These are phyloP conservation scores for Tetrapyrgos nigripes DNA, from an alignment of 1,284 basidiomycete genomes.

Conservation along the genomic window DNA sequence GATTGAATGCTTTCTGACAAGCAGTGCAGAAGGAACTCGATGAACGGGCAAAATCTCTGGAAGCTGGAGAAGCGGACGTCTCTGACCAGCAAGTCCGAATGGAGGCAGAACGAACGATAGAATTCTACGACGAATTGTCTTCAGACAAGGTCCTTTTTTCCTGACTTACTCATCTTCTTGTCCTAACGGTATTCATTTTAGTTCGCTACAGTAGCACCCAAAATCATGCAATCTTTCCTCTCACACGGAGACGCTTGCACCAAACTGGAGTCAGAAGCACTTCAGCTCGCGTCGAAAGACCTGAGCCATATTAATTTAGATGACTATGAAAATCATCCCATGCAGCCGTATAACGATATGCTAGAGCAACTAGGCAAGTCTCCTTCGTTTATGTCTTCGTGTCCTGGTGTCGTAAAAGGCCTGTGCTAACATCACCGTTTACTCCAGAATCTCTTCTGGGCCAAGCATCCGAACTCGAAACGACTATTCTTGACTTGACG, in stretches of 20 bases:
- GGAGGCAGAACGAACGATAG: conserved; percentile 41
- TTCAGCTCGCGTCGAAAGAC: conserved; percentile 41
- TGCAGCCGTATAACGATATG: conserved; percentile 45
- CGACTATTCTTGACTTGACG: conserved; percentile 43
- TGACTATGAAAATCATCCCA: conserved; percentile 36
- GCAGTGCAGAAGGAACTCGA: conserved; percentile 40
- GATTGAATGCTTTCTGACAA: not conserved
- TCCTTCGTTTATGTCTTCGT: not conserved
- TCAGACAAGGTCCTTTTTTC: conserved; percentile 36
- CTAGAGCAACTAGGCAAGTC: conserved; percentile 46
- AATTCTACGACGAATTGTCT: conserved; percentile 47
- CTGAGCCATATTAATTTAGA: conserved; percentile 27
- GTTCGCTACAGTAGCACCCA: conserved; percentile 49
- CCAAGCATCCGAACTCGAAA: conserved; percentile 41
- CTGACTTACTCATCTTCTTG: not conserved
- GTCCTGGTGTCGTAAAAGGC: too few species aligned
- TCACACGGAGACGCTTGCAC: conserved; percentile 48
- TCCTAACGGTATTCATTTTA: conserved; percentile 22
- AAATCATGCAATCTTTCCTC: conserved; percentile 50
- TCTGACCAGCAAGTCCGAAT: conserved; percentile 43
- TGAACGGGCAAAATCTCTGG: conserved; percentile 32
- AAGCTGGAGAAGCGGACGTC: conserved; percentile 40
- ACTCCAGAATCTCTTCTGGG: conserved; percentile 38
- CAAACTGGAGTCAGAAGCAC: conserved; percentile 43
- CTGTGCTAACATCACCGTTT: too few species aligned